Conservation (phyloP, 2,329 filamentous ascomycete genomes). For the Ophiognomonia clavigignenti-juglandacearum region DNA sequence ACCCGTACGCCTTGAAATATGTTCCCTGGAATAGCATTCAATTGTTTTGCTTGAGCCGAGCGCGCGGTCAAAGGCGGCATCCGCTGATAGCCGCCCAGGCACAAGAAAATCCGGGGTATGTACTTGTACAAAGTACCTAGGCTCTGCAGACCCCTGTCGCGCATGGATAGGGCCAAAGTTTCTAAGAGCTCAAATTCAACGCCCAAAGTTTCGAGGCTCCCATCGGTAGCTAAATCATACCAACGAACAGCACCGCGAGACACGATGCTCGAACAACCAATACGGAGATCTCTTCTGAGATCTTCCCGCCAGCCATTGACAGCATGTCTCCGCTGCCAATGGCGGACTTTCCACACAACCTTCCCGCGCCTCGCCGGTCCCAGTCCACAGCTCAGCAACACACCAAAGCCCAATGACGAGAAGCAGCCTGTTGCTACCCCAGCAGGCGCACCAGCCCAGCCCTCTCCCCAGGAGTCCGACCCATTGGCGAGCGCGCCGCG, state of each 20-base stretch:
- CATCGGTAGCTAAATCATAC: background rate
- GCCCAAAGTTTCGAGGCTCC: too few species aligned
- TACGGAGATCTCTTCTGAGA: background rate
- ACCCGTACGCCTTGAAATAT: slow-evolving; percentile 5
- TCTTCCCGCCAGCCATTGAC: slow-evolving; percentile 16
- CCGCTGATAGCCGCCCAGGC: too few species aligned
- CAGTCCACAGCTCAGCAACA: slow-evolving; percentile 7
- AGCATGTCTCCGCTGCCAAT: slow-evolving; percentile 47
- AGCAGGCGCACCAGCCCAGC: slow-evolving; percentile 11
- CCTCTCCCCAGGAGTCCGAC: slow-evolving; percentile 24
- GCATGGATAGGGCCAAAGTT: slow-evolving; percentile 5
- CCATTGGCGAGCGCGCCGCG: slow-evolving; percentile 54
- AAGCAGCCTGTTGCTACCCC: too few species aligned
- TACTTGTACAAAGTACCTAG: too few species aligned
- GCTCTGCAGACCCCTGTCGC: slow-evolving; percentile 1
- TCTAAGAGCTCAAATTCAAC: too few species aligned
- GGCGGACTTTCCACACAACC: slow-evolving; percentile 44
- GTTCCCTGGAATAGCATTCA: background rate
- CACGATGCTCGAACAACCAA: slow-evolving; percentile 10
- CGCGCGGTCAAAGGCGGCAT: slow-evolving; percentile 2
- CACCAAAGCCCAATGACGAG: too few species aligned
- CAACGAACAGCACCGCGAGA: background rate
- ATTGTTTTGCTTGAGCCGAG: background rate
- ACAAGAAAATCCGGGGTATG: too few species aligned
- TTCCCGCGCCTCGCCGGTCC: slow-evolving; percentile 25